Evolutionary conservation across 202 grass and related monocot genomes (phyloP).

Genomic region (Alloteropsis angusta): DNA sequence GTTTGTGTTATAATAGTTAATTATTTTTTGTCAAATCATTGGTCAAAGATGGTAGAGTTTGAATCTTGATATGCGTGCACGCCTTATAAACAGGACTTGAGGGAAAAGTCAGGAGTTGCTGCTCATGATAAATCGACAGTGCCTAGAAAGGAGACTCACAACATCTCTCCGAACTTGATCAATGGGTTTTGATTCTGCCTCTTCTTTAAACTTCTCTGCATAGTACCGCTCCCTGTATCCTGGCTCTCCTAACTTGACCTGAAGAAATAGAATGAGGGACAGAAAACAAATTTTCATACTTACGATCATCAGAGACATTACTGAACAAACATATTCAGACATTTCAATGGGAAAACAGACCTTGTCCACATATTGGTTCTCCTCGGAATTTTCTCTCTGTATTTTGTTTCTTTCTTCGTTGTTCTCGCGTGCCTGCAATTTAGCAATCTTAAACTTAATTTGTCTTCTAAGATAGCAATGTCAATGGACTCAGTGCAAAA

Average conservation of each 20-base stretch:
- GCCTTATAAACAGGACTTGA: too few relatives aligned
- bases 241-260: slow-evolving; percentile 91
- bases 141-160: slow-evolving; percentile 50
- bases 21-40: too few relatives aligned
- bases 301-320: not conserved
- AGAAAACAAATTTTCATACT: not conserved
- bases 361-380: slow-evolving; percentile 62
- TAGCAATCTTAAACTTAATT: slow-evolving; percentile 13
- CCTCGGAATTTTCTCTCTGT: slow-evolving; percentile 51
- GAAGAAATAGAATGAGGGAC: slow-evolving; percentile 7
- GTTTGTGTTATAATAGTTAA: too few relatives aligned
- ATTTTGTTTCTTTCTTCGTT: slow-evolving; percentile 73
- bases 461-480: slow-evolving; percentile 5
- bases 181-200: slow-evolving; percentile 59
- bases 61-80: too few relatives aligned
- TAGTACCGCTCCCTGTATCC: slow-evolving; percentile 86
- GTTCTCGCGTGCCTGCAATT: slow-evolving; percentile 65
- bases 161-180: slow-evolving; percentile 77
- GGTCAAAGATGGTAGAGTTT: too few relatives aligned
- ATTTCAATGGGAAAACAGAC: slow-evolving; percentile 32
- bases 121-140: slow-evolving; percentile 7
- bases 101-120: too few relatives aligned
- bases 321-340: not conserved
- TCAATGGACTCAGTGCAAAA: not conserved
- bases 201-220: slow-evolving; percentile 82